Conservation (phyloP, 108 stramenopile genomes). For the Skeletonema tropicum region DNA sequence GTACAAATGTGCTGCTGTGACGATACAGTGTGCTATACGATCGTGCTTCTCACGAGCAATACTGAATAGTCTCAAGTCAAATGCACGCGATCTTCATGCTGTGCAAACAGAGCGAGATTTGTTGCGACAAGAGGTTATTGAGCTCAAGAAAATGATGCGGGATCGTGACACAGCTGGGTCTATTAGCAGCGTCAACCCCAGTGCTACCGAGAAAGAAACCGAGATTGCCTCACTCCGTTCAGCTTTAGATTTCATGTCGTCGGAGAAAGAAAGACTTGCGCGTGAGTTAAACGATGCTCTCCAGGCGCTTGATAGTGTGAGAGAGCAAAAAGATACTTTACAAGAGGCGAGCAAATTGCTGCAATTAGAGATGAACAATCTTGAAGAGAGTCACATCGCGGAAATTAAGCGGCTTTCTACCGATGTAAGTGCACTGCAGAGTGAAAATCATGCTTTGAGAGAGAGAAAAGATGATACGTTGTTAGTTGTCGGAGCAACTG, state of each 20-base stretch:
- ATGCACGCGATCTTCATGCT: slow-evolving; percentile 28
- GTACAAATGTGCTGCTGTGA: slow-evolving; percentile 9
- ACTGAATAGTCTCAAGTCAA: slow-evolving; percentile 13
- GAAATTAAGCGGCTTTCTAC: not conserved
- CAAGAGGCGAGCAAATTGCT: slow-evolving; percentile 10
- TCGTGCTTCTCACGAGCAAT: slow-evolving; percentile 1
- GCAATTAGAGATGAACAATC: not conserved
- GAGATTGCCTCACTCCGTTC: slow-evolving; percentile 18
- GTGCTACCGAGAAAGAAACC: not conserved
- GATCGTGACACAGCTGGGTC: not conserved
- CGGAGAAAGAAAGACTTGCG: slow-evolving; percentile 18
- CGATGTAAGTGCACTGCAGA: not conserved
- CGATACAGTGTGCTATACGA: slow-evolving; percentile 33
- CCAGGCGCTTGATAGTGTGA: not conserved
- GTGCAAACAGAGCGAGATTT: slow-evolving; percentile 30
- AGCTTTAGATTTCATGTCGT: slow-evolving; percentile 14
- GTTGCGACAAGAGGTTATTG: slow-evolving; percentile 14
- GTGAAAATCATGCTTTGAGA: not conserved
- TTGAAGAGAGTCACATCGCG: not conserved
- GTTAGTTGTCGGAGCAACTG: not conserved
- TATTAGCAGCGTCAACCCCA: not conserved
- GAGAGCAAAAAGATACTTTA: slow-evolving; percentile 2
- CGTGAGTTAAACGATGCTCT: not conserved
- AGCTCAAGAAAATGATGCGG: slow-evolving; percentile 18
- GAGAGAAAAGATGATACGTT: not conserved